Base-by-base conservation (phyloP, 2,329 filamentous ascomycete genomes). In the Fusarium caatingaense region DNA sequence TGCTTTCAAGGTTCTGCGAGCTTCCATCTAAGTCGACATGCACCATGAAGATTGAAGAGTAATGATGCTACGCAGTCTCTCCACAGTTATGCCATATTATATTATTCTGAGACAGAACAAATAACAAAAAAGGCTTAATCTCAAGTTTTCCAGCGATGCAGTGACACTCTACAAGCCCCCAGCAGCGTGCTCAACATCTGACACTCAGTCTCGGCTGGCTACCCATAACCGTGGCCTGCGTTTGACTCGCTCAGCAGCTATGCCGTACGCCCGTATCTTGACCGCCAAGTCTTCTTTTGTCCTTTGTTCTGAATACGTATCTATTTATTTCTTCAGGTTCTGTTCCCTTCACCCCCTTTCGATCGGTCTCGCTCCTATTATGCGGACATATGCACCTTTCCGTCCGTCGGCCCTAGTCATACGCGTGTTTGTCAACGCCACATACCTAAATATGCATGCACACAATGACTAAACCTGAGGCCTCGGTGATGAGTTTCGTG, bases 1-100 rank as follows among this genome's bases (percentile, higher is more conserved):
- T 60, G 81, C 78, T 2, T 85, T 85, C 77, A 81, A 81, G 74
- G 75, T 80, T 20, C 78, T 85, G 55, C 80, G 78, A 64, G 82
- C 83, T 18, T 79, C 81, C 6, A 75, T 85, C 61, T 84, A 77
- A 44, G 37, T 5, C 16, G 18, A 28, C 11, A 16, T 15, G 8
- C n/a, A 30, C 12, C 2, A 13, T 30, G 32, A 41, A 4, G 5
- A 9, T 8, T 16, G 30, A 11, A 21, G 23, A 25, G 13, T 27
- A 8, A 28, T 47, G 53, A 34, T 5, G 47, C 21, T 27, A n/a
- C 18, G 10, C 12, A 27, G 4, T 13, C n/a, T 28, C 21, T n/a
- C 32, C 27, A 18, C 13, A 16, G 42, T 47, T 23, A 42, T 15
- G 30, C 21, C 18, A 32, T 27, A 20, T n/a, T 18, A 42, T n/a